These are phyloP conservation scores for Chlamydomonas eustigma DNA, from an alignment of 139 green algal genomes.

Conservation along the genomic window DNA sequence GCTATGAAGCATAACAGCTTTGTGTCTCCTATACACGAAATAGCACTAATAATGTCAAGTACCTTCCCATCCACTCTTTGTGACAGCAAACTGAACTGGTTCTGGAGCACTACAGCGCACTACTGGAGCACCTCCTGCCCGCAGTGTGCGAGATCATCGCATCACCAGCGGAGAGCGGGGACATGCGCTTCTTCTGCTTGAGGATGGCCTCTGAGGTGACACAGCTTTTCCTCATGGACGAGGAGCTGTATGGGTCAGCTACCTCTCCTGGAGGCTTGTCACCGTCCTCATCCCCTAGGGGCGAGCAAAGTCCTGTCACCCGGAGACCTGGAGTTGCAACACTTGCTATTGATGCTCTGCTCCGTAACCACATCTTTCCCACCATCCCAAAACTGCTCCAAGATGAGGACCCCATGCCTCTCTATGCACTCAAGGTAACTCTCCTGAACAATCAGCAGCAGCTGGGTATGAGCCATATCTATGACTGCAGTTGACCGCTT, in stretches of 20 bases:
- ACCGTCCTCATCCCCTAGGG: background rate
- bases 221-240: slow-evolving; percentile 40
- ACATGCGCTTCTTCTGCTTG: slow-evolving; percentile 82
- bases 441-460: no score
- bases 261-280: background rate
- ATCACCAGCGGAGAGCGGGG: slow-evolving; percentile 36
- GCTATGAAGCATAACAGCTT: background rate
- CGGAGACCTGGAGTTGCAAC: slow-evolving; percentile 19
- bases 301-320: background rate
- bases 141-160: slow-evolving; percentile 60
- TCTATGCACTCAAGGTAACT: slow-evolving; percentile 87
- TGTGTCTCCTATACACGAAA: no score
- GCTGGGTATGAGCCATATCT: no score
- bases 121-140: slow-evolving; percentile 63
- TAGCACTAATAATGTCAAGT: no score
- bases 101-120: slow-evolving; percentile 40
- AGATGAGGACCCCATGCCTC: slow-evolving; percentile 83
- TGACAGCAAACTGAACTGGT: slow-evolving; percentile 46
- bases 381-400: slow-evolving; percentile 72
- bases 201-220: slow-evolving; percentile 77
- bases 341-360: slow-evolving; percentile 47
- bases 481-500: no score
- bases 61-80: no score
- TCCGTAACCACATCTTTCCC: slow-evolving; percentile 63
- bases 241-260: slow-evolving; percentile 35